Evolutionary conservation across 2,329 filamentous ascomycete genomes (phyloP), one percentile per base, ranked within the genome.

Genomic region (Venturia asperata): DNA sequence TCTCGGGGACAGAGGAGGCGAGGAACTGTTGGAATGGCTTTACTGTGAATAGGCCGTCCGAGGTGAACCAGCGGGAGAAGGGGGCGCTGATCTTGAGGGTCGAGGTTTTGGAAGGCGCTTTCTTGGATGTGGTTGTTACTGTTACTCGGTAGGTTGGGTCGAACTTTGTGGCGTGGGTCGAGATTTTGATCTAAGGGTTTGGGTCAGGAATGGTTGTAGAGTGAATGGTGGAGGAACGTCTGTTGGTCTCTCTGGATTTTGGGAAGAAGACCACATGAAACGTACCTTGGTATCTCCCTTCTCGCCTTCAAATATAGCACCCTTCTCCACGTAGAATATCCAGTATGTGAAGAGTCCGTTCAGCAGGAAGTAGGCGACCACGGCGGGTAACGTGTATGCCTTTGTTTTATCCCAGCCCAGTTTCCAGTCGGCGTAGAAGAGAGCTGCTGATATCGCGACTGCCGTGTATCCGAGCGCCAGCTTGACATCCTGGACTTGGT

Each of bases 361-460:
- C 62, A 99, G 78, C 1, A 89, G 63, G 52, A 90, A 87, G 79
- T 99, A 99, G 19, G 87, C 74, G 13, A 82, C 81, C 5, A 97
- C 93, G 3, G 94, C 93, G 47, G 82, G 83, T 3, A 89, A 83
- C 0, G 93, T 95, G 79, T 87, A 93, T 68, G 83, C 79, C 77
- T 94, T 95, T 21, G 92, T 96, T 67, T 78, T 81, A 68, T 96
- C 91, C 83, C 94, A 97, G 70, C 92, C 93, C 61, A 92, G 81
- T 74, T 90, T 91, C 80, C 91, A 96, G 82, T 99, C 94, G 79
- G 91, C 92, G 68, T 85, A 86, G 81, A 97, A 97, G 71, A 91
- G 92, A 67, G 86, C 88, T 27, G 83, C 92, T 21, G 91, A 88
- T 68, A 97, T 86, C 66, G 83, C 75, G 71, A 97, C 92, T 67